These are phyloP conservation scores for Sechiopsis laciniata DNA, from an alignment of 306 rosid genomes.

Conservation along the genomic window DNA sequence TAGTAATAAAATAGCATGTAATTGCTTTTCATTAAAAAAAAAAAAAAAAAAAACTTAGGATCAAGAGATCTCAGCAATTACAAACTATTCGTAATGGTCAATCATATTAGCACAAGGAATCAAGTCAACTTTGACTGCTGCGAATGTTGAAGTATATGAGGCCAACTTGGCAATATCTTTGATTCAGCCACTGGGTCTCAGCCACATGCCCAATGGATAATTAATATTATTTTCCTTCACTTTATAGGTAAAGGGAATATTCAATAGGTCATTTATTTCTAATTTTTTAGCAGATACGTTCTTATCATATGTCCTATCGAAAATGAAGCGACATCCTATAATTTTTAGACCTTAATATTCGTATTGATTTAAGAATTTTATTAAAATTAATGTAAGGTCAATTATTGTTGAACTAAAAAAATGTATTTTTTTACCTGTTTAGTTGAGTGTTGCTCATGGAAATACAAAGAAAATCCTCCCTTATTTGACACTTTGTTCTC, in stretches of 20 bases:
- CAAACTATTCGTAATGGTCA: neutral
- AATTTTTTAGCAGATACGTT: too few relatives aligned
- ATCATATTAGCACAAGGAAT: neutral
- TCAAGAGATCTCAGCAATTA: neutral
- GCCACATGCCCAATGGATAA: neutral
- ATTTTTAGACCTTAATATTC: too few relatives aligned
- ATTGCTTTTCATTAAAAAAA: too few relatives aligned
- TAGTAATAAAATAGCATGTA: neutral
- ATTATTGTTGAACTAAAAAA: too few relatives aligned
- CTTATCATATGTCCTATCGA: too few relatives aligned
- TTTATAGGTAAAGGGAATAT: neutral
- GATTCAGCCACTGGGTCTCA: neutral
- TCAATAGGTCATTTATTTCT: neutral
- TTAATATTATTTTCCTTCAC: neutral
- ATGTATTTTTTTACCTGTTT: too few relatives aligned
- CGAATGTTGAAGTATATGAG: neutral
- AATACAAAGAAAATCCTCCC: too few relatives aligned
- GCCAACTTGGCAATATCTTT: neutral
- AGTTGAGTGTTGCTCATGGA: too few relatives aligned
- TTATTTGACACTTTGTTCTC: neutral
- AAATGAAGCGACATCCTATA: too few relatives aligned
- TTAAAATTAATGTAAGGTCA: too few relatives aligned
- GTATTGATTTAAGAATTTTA: neutral
- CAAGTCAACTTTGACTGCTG: constrained; percentile 5
- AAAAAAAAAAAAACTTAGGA: neutral